phyloP scores from a whole-genome alignment of 768 basidiomycete genomes.

The Grammothele lineata region DNA sequence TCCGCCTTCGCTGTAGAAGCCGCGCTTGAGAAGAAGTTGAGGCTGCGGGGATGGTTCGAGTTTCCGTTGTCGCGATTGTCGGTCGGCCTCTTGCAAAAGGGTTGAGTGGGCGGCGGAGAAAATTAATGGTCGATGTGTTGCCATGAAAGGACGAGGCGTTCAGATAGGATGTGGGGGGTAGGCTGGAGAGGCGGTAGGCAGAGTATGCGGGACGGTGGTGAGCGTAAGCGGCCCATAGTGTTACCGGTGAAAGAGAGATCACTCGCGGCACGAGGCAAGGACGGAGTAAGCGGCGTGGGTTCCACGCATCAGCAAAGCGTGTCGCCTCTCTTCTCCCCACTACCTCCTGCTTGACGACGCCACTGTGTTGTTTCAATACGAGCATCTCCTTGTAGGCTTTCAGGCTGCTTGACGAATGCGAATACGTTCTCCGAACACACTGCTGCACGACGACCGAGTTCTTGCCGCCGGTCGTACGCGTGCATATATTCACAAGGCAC shows the following conservation, averaged over 20 bases:
- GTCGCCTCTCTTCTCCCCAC: background rate
- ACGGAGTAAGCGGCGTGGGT: constrained; percentile 2
- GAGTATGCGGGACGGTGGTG: constrained; percentile 7
- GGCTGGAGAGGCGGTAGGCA: constrained; percentile 2
- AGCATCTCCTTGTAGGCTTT: no score
- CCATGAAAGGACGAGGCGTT: background rate
- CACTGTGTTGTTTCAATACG: no score
- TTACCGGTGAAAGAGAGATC: background rate
- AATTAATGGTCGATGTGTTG: constrained; percentile 4
- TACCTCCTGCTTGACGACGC: background rate
- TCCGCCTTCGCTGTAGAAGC: constrained; percentile 8
- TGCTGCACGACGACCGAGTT: no score
- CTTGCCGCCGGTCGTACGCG: no score
- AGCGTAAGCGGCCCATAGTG: constrained; percentile 4
- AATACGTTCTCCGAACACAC: no score
- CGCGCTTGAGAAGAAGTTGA: constrained; percentile 9
- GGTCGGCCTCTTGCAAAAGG: constrained; percentile 7
- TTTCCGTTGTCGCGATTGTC: constrained; percentile 2
- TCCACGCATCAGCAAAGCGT: background rate
- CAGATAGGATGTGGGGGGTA: background rate
- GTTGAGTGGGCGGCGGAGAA: constrained; percentile 16
- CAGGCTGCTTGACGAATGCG: no score
- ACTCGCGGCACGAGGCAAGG: background rate
- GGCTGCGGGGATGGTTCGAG: constrained; percentile 1
- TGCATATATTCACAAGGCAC: no score